Conservation (phyloP, 2,329 filamentous ascomycete genomes). For the Thelonectria rubi region DNA sequence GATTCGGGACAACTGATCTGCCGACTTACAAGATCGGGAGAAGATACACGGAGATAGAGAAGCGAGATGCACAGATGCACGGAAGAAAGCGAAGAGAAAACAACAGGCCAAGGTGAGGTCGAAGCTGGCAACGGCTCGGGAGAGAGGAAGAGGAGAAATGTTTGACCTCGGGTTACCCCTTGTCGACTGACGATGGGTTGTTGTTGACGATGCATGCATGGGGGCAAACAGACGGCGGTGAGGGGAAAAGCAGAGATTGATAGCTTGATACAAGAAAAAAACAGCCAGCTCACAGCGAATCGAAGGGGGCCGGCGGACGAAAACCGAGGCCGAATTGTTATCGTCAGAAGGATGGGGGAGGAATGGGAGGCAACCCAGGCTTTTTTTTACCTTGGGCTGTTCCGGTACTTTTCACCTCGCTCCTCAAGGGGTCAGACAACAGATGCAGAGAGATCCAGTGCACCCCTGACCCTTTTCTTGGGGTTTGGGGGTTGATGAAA, state of each 20-base stretch:
- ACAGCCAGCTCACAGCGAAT: not conserved
- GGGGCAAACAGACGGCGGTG: conserved; percentile 16
- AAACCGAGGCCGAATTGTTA: conserved; percentile 39
- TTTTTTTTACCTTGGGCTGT: conserved; percentile 9
- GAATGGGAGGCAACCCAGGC: conserved; percentile 33
- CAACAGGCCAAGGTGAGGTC: not conserved
- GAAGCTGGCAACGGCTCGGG: not conserved
- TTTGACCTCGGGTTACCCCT: not conserved
- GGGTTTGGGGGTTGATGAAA: conserved; percentile 17
- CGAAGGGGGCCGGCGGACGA: conserved; percentile 16
- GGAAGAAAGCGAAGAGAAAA: not conserved
- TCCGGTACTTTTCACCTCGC: conserved; percentile 1
- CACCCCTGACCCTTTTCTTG: not conserved
- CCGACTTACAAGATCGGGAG: not conserved
- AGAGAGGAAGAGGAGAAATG: not conserved
- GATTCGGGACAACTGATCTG: not conserved
- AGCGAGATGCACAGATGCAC: not conserved
- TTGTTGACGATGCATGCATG: conserved; percentile 15
- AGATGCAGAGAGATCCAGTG: conserved; percentile 3
- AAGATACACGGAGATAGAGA: not conserved
- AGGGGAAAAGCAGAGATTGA: conserved; percentile 15
- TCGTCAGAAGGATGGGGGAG: conserved; percentile 27
- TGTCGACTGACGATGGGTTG: conserved; percentile 1
- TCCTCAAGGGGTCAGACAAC: not conserved
- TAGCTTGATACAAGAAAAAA: not conserved